These are phyloP conservation scores for Sporothrix phasma DNA, from an alignment of 2,329 filamentous ascomycete genomes.

Conservation along the genomic window DNA sequence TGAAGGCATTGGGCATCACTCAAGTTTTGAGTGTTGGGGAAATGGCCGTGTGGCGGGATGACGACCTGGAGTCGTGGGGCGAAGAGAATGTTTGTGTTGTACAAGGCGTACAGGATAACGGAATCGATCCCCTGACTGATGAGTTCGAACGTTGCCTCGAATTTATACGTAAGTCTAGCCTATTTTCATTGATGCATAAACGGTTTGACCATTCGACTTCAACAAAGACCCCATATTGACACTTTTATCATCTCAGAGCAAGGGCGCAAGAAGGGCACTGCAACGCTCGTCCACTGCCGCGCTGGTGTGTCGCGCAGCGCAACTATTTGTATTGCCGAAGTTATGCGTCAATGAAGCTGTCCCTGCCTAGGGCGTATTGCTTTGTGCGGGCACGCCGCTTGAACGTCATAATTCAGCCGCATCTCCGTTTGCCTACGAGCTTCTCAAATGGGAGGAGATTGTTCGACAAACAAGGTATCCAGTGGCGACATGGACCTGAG, in stretches of 20 bases:
- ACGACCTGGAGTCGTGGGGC: conserved; percentile 63
- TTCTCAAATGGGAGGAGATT: conserved; percentile 89
- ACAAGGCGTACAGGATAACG: conserved; percentile 88
- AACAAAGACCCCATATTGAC: conserved; percentile 4
- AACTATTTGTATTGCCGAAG: conserved; percentile 97
- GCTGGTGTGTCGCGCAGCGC: conserved; percentile 93
- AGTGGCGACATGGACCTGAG: too few relatives aligned
- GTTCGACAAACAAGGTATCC: conserved; percentile 38
- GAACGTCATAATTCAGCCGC: conserved; percentile 97
- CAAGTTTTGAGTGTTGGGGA: conserved; percentile 91
- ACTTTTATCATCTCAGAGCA: conserved; percentile 46
- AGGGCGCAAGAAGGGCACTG: conserved; percentile 64
- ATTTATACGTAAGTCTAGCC: conserved; percentile 67
- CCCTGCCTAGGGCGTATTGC: conserved; percentile 88
- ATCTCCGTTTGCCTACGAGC: conserved; percentile 91
- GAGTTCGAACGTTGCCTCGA: conserved; percentile 79
- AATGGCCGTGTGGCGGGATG: conserved; percentile 67
- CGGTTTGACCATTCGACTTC: background rate
- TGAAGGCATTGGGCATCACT: conserved; percentile 69
- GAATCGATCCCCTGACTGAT: conserved; percentile 79
- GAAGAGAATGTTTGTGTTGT: conserved; percentile 69
- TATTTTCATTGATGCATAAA: conserved; percentile 23
- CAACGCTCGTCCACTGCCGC: conserved; percentile 90
- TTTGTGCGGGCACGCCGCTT: conserved; percentile 85
- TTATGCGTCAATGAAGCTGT: conserved; percentile 74